Base-by-base conservation (phyloP, 176 grass and related monocot genomes). In the Hordeum marinum region DNA sequence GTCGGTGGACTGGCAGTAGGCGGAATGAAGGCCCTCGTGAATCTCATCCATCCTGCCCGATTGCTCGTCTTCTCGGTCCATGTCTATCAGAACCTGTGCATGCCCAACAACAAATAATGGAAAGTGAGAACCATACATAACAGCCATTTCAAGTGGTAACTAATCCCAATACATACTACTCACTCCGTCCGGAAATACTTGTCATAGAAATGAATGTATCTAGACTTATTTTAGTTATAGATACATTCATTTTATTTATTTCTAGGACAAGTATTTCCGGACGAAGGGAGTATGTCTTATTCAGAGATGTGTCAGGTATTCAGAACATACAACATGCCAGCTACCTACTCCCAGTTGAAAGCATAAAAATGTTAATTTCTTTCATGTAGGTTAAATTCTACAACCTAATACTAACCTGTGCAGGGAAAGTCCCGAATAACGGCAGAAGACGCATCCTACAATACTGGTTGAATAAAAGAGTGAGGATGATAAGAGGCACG, bases 401-500 rank as follows among this genome's bases (percentile, higher is more conserved):
- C 32, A 63, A 40, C 26, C 3, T 78, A 25, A 29, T 62, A 82
- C 55, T 79, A 87, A 98, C 96, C 91, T 98, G 93, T 82, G 91
- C 87, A 46, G 91, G 89, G 46, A 90, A 89, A 48, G 81, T 92
- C 78, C 89, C 81, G 83, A 98, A 98, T 65, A 98, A 75, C 21
- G 96, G 93, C 50, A 92, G 81, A 80, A 95, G 86, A 21, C 96
- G 85, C 57, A 91, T 82, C 83, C 90, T 89, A 71, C 96, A 95
- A 64, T 94, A 98, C 78, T 95, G 88, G 40, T 95, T 87, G 83
- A 98, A 98, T 80, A 98, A 79, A 71, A 98, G 89, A 59, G 96
- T 98, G 48, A 95, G 13, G 48, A 98, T 84, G 69, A 94, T 78
- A 68, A 95, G 91, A 68, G 88, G 93, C 72, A 98, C 76, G 8